Evolutionary conservation across 441 rosid genomes (phyloP), one percentile per base, ranked within the genome.

Genomic region (Syzygium malaccense): DNA sequence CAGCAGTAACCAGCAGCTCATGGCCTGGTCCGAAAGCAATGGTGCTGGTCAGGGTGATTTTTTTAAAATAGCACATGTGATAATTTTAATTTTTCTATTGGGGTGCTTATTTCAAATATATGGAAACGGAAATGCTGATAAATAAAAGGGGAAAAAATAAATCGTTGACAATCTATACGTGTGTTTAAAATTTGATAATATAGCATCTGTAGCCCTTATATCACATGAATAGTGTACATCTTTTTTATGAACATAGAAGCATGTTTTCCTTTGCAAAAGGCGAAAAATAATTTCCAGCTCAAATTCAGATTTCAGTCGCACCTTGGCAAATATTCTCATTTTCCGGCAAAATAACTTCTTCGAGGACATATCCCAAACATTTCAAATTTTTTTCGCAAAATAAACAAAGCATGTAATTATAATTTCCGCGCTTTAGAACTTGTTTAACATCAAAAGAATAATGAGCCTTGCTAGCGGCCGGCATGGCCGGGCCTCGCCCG

Each of bases 281-380:
- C 0, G 0, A 7, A 37, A 14, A 62, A n/a, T 0, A 14, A 64
- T 15, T 30, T 14, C 2, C 0, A 5, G 0, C 0, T 33, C 7
- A 19, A 10, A 37, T 37, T 37, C 7, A 41, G 5, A 71, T 20
- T 11, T 71, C 1, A 12, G 1, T 37, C 25, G 23, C 23, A 23
- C 23, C 41, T 7, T 0, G 3, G 3, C 23, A 75, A 23, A 41
- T 23, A 6, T 75, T 75, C n/a, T 1, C 51, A 37, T 20, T 6
- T 30, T 37, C 25, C 6, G 10, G 23, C 23, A 68, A 37, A 20
- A 20, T 71, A 19, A 71, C 15, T 37, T 71, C 15, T 33, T 33
- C 0, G 5, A 71, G 23, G 41, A 37, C 4, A 37, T 37, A 8
- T 4, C 37, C 7, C 5, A 0, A 13, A 33, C 41, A 6, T 23